A percentile compares a stretch with the other conserved stretches of the same genome.
phyloP scores from a whole-genome alignment of 2,329 filamentous ascomycete species.

The Diaporthe destruens region DNA sequence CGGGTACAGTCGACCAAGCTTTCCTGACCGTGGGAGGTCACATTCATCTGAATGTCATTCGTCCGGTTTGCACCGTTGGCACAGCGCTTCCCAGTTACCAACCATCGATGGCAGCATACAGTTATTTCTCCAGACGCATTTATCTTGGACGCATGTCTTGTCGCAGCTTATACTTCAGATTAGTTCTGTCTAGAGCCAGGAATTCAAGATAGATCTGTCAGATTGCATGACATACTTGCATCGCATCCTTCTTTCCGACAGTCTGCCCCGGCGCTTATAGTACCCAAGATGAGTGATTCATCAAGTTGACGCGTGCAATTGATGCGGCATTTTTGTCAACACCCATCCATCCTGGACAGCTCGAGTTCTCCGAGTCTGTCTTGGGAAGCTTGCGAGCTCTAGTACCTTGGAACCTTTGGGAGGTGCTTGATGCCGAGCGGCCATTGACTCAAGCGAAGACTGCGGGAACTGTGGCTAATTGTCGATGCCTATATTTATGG shows the following conservation, averaged over 20 bases:
- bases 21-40: background rate
- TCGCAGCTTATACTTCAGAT: background rate
- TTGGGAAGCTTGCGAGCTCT: background rate
- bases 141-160: background rate
- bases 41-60: constrained; percentile 24
- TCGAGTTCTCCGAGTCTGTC: background rate
- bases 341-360: constrained; percentile 7
- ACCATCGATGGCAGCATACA: background rate
- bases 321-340: constrained; percentile 22
- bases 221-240: background rate
- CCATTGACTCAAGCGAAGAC: background rate
- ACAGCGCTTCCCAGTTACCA: background rate
- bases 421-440: background rate
- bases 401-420: background rate
- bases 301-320: background rate
- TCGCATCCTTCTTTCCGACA: background rate
- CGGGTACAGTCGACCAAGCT: background rate
- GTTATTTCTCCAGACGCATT: background rate
- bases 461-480: background rate
- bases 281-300: background rate
- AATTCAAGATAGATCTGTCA: background rate
- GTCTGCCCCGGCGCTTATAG: background rate
- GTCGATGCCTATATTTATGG: constrained; percentile 1
- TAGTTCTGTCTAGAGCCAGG: background rate
- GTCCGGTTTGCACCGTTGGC: background rate